Base-by-base conservation (phyloP, 2,329 filamentous ascomycete species). In the Fonsecaea multimorphosa region DNA sequence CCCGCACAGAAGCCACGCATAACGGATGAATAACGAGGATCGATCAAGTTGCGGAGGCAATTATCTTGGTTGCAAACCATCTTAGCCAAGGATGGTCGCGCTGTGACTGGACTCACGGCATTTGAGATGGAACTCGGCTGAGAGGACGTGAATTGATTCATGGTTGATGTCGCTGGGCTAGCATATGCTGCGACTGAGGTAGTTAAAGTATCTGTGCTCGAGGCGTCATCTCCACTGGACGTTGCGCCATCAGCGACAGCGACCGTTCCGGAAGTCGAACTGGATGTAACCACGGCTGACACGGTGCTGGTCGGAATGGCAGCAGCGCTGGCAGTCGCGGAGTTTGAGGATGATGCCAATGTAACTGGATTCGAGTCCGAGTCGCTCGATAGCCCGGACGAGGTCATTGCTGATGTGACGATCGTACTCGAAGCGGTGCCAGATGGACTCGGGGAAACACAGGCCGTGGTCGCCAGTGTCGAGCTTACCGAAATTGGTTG, bases 1-100 rank as follows among this genome's bases (percentile, higher is more conserved):
- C 16, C 34, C 2, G 66, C 16, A 40, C 68, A 70, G 54, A 68
- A 68, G 22, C 52, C 19, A 24, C 52, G 22, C 60, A 62, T 66
- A 5, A 61, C 51, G 6, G 55, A 59, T 7, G 64, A 66, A 31
- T 66, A 68, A 11, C 64, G 64, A 22, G 58, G 46, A 40, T 68
- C 68, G 6, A 70, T 66, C 63, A 70, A 40, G 31, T 70, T 70
- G 31, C 68, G 68, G 16, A 70, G 55, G 56, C 68, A 70, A 44
- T 68, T 66, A 46, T 70, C 68, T 53, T 70, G 56, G 49, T 68
- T 66, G 64, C 68, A 68, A 29, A 62, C 51, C 59, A 66, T 53
- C 51, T 61, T 66, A 16, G 61, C 54, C 16, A 49, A 14, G 12
- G 68, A 38, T 31, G 68, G 36, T n/a, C 68, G 38, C 16, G 68